Conservation (phyloP, 345 rosid species). For the Bruguiera parviflora region DNA sequence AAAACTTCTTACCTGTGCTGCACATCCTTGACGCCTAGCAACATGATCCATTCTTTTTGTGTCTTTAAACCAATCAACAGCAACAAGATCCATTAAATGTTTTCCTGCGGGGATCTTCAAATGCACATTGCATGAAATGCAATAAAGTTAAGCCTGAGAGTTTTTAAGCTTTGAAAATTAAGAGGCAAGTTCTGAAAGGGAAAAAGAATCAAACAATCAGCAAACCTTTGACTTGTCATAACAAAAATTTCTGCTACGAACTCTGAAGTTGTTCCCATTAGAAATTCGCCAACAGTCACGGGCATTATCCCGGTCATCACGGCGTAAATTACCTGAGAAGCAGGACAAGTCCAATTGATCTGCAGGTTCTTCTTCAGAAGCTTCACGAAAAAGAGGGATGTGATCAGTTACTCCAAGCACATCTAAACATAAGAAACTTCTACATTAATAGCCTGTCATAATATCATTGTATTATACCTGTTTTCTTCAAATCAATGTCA, state of each 20-base stretch:
- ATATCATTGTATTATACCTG: slow-evolving; percentile 43
- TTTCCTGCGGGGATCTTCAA: slow-evolving; percentile 90
- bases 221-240: slow-evolving; percentile 80
- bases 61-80: slow-evolving; percentile 99
- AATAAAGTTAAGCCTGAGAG: slow-evolving; percentile 9
- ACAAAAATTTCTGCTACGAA: slow-evolving; percentile 91
- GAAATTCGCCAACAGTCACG: slow-evolving; percentile 91
- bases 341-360: slow-evolving; percentile 76
- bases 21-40: slow-evolving; percentile 88
- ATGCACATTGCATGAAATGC: slow-evolving; percentile 15
- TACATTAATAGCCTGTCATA: slow-evolving; percentile 3
- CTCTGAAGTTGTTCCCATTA: slow-evolving; percentile 86
- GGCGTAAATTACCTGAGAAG: slow-evolving; percentile 77
- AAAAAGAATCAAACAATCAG: slow-evolving; percentile 16
- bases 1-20: slow-evolving; percentile 68
- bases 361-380: slow-evolving; percentile 64
- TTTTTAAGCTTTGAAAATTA: neutral
- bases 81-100: slow-evolving; percentile 96
- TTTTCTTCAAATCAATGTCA: slow-evolving; percentile 55
- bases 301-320: slow-evolving; percentile 76
- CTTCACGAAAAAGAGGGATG: slow-evolving; percentile 32
- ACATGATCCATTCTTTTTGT: slow-evolving; percentile 96
- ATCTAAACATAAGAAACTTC: neutral
- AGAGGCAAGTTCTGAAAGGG: neutral
- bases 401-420: slow-evolving; percentile 9